Percentiles rank a stretch among this genome's conserved stretches.
These are phyloP conservation scores for Gilbertella persicaria DNA, from an alignment of 371 early-diverging fungal genomes.

Conservation along the genomic window DNA sequence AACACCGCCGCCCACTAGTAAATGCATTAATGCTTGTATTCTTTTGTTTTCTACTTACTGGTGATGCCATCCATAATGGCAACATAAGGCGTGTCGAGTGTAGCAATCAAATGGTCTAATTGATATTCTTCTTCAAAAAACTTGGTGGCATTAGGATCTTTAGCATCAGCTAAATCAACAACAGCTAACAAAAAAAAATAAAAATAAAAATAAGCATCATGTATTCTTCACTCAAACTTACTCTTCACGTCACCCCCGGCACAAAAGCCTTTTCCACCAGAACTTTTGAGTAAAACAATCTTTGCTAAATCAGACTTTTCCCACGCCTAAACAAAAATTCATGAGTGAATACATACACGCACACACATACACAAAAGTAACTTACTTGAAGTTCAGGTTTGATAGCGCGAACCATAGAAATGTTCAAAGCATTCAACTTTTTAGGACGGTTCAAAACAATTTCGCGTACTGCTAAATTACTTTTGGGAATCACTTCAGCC, in stretches of 20 bases:
- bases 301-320: conserved; percentile 86
- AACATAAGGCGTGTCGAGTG: conserved; percentile 85
- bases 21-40: not conserved
- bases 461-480: conserved; percentile 69
- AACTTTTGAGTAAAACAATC: conserved; percentile 81
- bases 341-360: too few relatives aligned
- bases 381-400: conserved; percentile 77
- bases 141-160: conserved; percentile 58
- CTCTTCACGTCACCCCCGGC: conserved; percentile 96
- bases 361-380: not conserved
- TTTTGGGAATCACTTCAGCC: conserved; percentile 32
- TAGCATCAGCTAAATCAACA: conserved; percentile 43
- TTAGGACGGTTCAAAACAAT: conserved; percentile 89
- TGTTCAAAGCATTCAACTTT: conserved; percentile 86
- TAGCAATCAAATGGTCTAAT: conserved; percentile 90
- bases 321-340: conserved; percentile 75
- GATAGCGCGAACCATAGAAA: conserved; percentile 85
- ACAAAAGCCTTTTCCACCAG: conserved; percentile 86
- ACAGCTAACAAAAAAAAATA: conserved; percentile 29
- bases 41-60: conserved; percentile 53
- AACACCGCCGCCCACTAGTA: conserved; percentile 94
- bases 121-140: conserved; percentile 94
- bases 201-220: not conserved
- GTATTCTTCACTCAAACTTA: conserved; percentile 24
- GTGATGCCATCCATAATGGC: conserved; percentile 92